Base-by-base conservation (phyloP, 768 basidiomycete genomes). In the Agaricus subrufescens region DNA sequence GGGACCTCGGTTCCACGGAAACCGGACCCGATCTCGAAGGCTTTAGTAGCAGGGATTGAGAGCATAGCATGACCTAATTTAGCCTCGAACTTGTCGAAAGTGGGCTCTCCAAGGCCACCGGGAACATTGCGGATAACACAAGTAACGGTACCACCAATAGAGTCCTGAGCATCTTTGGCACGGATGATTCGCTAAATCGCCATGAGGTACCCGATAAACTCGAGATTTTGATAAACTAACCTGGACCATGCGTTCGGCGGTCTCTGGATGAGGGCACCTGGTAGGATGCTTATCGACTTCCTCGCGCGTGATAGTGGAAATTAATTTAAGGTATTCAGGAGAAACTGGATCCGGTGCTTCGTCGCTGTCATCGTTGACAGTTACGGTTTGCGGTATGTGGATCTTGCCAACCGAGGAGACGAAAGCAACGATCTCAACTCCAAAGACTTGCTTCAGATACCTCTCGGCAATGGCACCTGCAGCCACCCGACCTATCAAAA, bases 31-130 rank as follows among this genome's bases (percentile, higher is more conserved):
- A 98, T 86, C 73, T 99, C 97, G 70, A 99, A 98, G 5, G 86
- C 94, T 67, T 99, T 99, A 53, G 97, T 98, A 15, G 97, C 96
- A 27, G 97, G 97, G 66, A 99, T 97, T 53, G 94, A 97, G 51
- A 99, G 82, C 96, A 99, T 98, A 7, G 97, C 97, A 68, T 98
- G 97, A 11, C 83, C 96, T 58, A 99, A 86, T 60, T 83, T 83
- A 19, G 97, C 97, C 72, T 97, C 96, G 69, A 98, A 88, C 73
- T 98, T 98, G 82, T 99, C 95, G 71, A 99, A 98, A 50, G 92
- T 89, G 52, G 97, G 97, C 71, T 98, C 97, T 49, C 97, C 97
- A 29, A 98, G 83, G 7, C 97, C 97, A 19, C 87, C 74, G 46
- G 97, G 97, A 2, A 88, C 85, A 54, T 87, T 85, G 44, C 96